Base-by-base conservation (phyloP, 176 grass and related monocot species). In the Puccinellia tenuiflora region DNA sequence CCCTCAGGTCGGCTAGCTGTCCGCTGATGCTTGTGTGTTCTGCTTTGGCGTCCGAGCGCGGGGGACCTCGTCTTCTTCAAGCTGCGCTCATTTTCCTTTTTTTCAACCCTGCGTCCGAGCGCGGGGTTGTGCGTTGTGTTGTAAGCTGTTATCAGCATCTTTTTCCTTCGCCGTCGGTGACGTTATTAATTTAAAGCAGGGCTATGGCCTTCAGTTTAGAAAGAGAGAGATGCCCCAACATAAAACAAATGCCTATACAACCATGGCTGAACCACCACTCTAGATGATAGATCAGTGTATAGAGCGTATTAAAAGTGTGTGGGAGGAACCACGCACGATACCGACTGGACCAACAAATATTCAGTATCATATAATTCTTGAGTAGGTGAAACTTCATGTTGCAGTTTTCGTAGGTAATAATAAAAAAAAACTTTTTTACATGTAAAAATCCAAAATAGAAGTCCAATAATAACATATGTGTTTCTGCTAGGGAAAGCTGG, bases 211-310 rank as follows among this genome's bases (percentile, higher is more conserved):
- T 34, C 33, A 34, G 33, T 34, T 34, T 34, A n/a, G 33, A 34
- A 34, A 34, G 33, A 34, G 33, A 1, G 1, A 39, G 87, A 56
- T 76, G 76, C 39, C 76, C 62, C 79, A 74, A 34, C 46, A 56
- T 47, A 67, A 67, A 75, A 68, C 37, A 68, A 88, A 82, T 12
- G 28, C 66, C 26, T 24, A 33, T 83, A 84, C 57, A 59, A 67
- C 35, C 76, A 84, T 80, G 57, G 68, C 68, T 88, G 76, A 80
- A 28, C 81, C 38, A 88, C 76, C 81, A 38, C 75, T 79, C 35
- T 80, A 84, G 55, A 84, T 73, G 43, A 46, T 46, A 79, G 55
- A 64, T 60, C 35, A 65, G 17, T 28, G 47, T 50, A 79, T 46
- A 15, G 34, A 79, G 43, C 15, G 14, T 79, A 73, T 69, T 73